Evolutionary conservation across 1,284 basidiomycete genomes (phyloP).

Genomic region (Cystobasidium pallidum): DNA sequence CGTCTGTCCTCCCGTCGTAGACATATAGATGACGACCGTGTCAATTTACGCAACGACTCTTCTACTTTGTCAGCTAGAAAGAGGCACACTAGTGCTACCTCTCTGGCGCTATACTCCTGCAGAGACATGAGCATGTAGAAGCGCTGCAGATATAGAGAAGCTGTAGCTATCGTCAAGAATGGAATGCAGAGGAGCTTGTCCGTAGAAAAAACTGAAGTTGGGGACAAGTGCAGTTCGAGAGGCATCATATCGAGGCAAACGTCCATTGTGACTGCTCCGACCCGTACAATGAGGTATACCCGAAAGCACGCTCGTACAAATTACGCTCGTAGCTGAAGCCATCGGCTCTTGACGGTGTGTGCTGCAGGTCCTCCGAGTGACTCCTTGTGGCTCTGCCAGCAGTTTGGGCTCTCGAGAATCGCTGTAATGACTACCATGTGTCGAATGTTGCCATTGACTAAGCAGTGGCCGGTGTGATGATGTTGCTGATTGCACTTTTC

Average conservation of each 20-base stretch:
- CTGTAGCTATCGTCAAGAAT: slow-evolving; percentile 49
- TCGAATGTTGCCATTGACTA: background rate
- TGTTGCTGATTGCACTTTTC: no score
- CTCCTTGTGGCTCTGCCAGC: slow-evolving; percentile 29
- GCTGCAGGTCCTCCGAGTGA: slow-evolving; percentile 36
- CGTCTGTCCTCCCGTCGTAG: slow-evolving; percentile 43
- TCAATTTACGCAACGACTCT: slow-evolving; percentile 49
- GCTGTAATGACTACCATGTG: background rate
- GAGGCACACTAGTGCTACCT: slow-evolving; percentile 48
- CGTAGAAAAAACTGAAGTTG: background rate
- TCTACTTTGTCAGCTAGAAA: slow-evolving; percentile 54
- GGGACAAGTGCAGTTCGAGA: background rate
- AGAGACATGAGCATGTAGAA: slow-evolving; percentile 54
- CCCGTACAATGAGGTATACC: slow-evolving; percentile 42
- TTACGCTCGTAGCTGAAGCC: slow-evolving; percentile 30
- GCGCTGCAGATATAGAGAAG: slow-evolving; percentile 51
- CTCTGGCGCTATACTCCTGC: slow-evolving; percentile 46
- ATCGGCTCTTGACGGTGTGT: slow-evolving; percentile 37
- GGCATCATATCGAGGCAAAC: no score
- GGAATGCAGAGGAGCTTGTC: slow-evolving; percentile 39
- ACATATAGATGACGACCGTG: slow-evolving; percentile 46
- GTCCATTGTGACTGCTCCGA: slow-evolving; percentile 34
- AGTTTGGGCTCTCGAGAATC: slow-evolving; percentile 28
- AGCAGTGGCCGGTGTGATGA: no score
- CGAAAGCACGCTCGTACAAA: slow-evolving; percentile 33